These are phyloP conservation scores for Eragrostis nindensis DNA, from an alignment of 176 grass and related monocot genomes.

Conservation along the genomic window DNA sequence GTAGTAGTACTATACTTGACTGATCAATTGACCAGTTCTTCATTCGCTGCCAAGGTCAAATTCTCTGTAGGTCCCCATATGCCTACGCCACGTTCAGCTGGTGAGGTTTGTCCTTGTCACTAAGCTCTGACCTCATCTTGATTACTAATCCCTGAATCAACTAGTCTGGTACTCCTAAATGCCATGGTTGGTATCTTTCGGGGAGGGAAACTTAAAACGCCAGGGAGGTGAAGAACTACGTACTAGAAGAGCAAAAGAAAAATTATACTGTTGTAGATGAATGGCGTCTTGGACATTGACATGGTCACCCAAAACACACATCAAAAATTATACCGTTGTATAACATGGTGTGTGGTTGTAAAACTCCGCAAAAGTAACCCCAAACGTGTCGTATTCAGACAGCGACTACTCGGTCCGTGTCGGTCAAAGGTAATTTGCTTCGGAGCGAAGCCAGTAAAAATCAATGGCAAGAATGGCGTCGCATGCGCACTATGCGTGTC, in stretches of 20 bases:
- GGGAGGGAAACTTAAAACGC: no score
- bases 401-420: neutral
- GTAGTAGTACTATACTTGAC: neutral
- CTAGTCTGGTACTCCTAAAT: no score
- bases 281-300: neutral
- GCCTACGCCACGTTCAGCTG: neutral
- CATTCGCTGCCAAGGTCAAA: conserved; percentile 16
- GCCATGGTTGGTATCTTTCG: no score
- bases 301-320: neutral
- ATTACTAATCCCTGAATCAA: no score
- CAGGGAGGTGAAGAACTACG: neutral
- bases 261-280: neutral
- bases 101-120: neutral
- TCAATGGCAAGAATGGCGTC: neutral
- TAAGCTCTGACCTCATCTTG: no score
- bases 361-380: neutral
- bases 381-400: conserved; percentile 13
- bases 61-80: neutral
- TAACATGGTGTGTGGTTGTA: neutral
- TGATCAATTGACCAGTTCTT: neutral
- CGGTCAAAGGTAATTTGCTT: neutral
- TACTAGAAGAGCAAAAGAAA: neutral
- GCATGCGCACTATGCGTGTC: neutral
- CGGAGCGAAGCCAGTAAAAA: conserved; percentile 5
- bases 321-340: no score